Conservation (phyloP, 106 monocot genomes). For the Dendrobium catenatum region DNA sequence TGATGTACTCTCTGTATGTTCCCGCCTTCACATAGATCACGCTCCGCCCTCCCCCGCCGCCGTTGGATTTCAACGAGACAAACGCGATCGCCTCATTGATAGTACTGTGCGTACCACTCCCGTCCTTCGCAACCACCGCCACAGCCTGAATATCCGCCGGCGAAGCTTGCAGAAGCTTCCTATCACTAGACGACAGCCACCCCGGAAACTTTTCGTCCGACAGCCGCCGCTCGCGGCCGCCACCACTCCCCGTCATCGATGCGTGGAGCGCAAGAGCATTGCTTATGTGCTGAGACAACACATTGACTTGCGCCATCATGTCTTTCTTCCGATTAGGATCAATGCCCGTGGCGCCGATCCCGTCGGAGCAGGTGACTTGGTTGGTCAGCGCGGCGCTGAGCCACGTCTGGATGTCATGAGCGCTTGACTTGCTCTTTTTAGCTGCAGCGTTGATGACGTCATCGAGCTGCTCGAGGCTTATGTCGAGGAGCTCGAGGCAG, state of each 20-base stretch:
- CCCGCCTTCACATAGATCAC: constrained; percentile 81
- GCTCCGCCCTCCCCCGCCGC: constrained; percentile 20
- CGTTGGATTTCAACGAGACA: constrained; percentile 14
- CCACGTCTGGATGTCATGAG: constrained; percentile 41
- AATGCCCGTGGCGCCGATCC: constrained; percentile 13
- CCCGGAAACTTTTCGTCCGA: constrained; percentile 21
- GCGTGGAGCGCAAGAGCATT: constrained; percentile 59
- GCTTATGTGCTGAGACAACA: constrained; percentile 33
- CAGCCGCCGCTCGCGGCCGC: constrained; percentile 10
- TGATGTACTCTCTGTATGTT: constrained; percentile 55
- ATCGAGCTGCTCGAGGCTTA: constrained; percentile 32
- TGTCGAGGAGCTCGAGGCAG: constrained; percentile 62
- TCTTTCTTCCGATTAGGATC: constrained; percentile 5
- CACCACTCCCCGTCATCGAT: not conserved
- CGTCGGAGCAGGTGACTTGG: constrained; percentile 50
- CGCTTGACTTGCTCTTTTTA: constrained; percentile 15
- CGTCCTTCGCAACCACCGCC: constrained; percentile 71
- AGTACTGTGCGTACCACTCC: constrained; percentile 50
- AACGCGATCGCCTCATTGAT: constrained; percentile 60
- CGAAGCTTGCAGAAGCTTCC: constrained; percentile 54
- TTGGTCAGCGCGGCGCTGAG: constrained; percentile 84
- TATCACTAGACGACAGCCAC: constrained; percentile 51
- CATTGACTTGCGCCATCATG: constrained; percentile 14
- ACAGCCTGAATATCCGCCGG: constrained; percentile 32
- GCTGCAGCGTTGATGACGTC: constrained; percentile 37